phyloP scores from a whole-genome alignment of 257 asterid species.

The Solanum piurae region DNA sequence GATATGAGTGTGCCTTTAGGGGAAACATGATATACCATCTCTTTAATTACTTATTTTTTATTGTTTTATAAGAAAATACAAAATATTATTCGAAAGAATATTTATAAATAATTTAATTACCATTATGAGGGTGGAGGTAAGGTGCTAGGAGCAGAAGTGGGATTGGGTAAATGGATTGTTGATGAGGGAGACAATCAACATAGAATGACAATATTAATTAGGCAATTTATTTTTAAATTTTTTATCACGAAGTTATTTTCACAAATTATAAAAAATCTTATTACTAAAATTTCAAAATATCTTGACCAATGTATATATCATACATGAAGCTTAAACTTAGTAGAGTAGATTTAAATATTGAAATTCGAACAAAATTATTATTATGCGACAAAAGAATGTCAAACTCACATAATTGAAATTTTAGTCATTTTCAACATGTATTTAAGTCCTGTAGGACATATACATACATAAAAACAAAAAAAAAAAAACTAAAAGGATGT shows the following conservation, averaged over 20 bases:
- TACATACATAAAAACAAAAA: no score
- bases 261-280: no score
- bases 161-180: background rate
- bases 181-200: no score
- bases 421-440: background rate
- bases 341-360: background rate
- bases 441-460: background rate
- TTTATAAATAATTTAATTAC: no score
- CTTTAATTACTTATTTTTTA: no score
- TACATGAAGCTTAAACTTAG: background rate
- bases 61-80: no score
- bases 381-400: background rate
- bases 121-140: background rate
- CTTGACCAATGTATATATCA: background rate
- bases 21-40: no score
- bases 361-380: background rate
- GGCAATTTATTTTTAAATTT: background rate
- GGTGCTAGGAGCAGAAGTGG: background rate
- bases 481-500: no score
- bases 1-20: background rate
- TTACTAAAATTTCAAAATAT: no score
- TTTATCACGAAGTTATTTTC: no score
- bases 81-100: no score
- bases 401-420: background rate
- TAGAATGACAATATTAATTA: no score